A percentile compares a stretch with the other conserved stretches of the same genome.
Evolutionary conservation across 208 protist genomes (phyloP).

Genomic region (Acanthamoeba sp.): DNA sequence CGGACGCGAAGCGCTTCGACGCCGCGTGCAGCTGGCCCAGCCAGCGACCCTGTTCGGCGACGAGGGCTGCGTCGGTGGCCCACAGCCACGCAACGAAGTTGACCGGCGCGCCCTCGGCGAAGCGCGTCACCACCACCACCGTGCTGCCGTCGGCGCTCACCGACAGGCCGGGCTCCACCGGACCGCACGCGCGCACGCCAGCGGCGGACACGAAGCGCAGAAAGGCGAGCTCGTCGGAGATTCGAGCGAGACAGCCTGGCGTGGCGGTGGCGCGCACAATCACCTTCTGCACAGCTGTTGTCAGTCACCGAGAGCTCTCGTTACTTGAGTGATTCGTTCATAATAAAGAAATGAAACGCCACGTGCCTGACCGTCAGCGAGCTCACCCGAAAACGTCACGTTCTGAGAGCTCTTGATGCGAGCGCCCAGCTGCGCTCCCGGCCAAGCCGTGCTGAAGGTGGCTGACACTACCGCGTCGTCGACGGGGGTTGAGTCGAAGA

Average conservation of each 20-base stretch:
- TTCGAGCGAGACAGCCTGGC: constrained; percentile 1
- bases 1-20: constrained; percentile 29
- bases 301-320: too few relatives aligned
- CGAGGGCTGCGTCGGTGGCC: constrained; percentile 62
- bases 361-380: constrained; percentile 43
- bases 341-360: constrained; percentile 68
- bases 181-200: constrained; percentile 46
- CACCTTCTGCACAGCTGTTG: neutral
- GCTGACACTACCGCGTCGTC: neutral
- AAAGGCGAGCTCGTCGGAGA: constrained; percentile 28
- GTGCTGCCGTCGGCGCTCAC: constrained; percentile 55
- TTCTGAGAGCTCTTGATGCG: constrained; percentile 82
- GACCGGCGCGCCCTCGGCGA: constrained; percentile 75
- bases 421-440: constrained; percentile 58
- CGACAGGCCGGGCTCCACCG: constrained; percentile 2
- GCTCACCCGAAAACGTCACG: constrained; percentile 73
- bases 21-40: constrained; percentile 77
- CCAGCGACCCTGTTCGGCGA: constrained; percentile 78
- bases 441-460: neutral
- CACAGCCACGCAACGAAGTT: constrained; percentile 75
- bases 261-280: constrained; percentile 48
- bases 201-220: neutral
- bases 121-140: constrained; percentile 77
- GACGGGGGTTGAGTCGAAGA: neutral
- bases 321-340: too few relatives aligned